Percentiles rank a stretch among this genome's conserved stretches.
Conservation (phyloP, 2,329 filamentous ascomycete species). For the Fusarium chaquense region DNA sequence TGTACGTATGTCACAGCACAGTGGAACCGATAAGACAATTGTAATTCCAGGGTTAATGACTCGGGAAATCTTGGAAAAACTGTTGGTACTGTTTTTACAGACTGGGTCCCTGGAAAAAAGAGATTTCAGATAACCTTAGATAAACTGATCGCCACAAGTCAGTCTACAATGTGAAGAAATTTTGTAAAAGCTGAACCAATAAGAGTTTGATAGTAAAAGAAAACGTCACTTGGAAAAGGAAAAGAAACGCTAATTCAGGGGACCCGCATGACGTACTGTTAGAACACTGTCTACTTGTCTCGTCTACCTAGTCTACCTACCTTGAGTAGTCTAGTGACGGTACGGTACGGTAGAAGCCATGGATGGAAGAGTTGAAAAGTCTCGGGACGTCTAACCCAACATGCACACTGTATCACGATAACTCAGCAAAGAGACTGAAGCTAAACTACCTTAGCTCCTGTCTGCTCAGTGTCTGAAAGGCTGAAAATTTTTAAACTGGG, state of each 20-base stretch:
- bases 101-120: background rate
- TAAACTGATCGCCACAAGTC: conserved; percentile 4
- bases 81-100: background rate
- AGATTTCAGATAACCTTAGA: conserved; percentile 31
- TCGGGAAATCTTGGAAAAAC: conserved; percentile 22
- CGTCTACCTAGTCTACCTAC: too few relatives aligned
- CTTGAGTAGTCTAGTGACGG: too few relatives aligned
- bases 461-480: too few relatives aligned
- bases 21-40: conserved; percentile 27
- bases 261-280: conserved; percentile 31
- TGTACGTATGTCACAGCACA: conserved; percentile 16
- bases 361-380: background rate
- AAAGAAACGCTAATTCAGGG: background rate
- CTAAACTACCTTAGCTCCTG: background rate
- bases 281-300: background rate
- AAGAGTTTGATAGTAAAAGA: background rate
- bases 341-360: background rate
- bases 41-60: conserved; percentile 21
- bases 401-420: background rate
- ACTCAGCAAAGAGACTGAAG: background rate
- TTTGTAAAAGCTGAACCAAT: background rate
- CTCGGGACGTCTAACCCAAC: background rate
- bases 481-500: conserved; percentile 28
- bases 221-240: conserved; percentile 10
- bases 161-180: conserved; percentile 2